phyloP scores from a whole-genome alignment of 805 yeast genomes.

The Barnettozyma sp. region DNA sequence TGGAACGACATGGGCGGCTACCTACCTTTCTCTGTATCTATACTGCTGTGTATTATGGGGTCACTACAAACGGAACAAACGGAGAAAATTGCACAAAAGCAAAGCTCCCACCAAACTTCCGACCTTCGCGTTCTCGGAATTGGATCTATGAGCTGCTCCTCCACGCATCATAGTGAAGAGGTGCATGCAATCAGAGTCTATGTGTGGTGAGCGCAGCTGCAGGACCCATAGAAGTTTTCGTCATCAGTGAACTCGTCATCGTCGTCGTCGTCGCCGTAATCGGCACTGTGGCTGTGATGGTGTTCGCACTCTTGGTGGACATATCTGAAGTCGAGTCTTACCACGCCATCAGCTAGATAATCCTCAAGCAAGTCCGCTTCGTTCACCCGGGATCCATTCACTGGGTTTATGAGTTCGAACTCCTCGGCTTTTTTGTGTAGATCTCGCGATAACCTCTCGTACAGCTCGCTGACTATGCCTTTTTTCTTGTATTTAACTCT shows the following conservation, averaged over 20 bases:
- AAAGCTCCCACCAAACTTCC: too few species aligned
- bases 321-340: slow-evolving; percentile 19
- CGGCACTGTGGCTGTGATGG: slow-evolving; percentile 11
- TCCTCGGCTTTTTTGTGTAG: slow-evolving; percentile 13
- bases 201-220: slow-evolving; percentile 22
- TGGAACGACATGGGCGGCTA: background rate
- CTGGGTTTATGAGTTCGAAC: slow-evolving; percentile 18
- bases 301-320: slow-evolving; percentile 8
- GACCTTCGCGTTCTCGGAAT: too few species aligned
- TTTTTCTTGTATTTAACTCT: slow-evolving; percentile 14
- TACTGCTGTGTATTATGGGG: background rate
- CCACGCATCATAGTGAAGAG: background rate
- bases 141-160: too few species aligned
- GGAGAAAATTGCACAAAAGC: too few species aligned
- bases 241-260: slow-evolving; percentile 22
- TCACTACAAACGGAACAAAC: background rate
- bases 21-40: background rate
- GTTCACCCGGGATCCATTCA: slow-evolving; percentile 14
- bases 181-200: background rate
- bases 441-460: slow-evolving; percentile 20
- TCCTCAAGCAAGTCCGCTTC: slow-evolving; percentile 14
- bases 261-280: slow-evolving; percentile 13
- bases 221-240: slow-evolving; percentile 22
- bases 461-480: slow-evolving; percentile 13
- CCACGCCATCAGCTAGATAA: slow-evolving; percentile 11